phyloP scores from a whole-genome alignment of 306 rosid species.

The Crotalaria pallida region DNA sequence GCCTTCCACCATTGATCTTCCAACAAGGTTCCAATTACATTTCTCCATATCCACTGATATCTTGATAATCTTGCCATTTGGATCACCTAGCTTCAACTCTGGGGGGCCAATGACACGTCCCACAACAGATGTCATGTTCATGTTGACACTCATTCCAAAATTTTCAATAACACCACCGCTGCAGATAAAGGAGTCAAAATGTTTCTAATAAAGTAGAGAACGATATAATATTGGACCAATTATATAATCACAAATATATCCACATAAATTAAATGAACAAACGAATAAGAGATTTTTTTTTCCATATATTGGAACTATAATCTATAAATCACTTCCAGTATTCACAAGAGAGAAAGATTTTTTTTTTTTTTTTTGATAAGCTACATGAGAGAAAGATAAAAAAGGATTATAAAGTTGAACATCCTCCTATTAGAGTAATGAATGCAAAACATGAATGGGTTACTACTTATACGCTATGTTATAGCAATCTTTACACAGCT shows the following conservation, averaged over 20 bases:
- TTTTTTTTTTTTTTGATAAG: too few relatives aligned
- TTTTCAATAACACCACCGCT: slow-evolving; percentile 49
- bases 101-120: slow-evolving; percentile 78
- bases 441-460: not conserved
- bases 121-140: slow-evolving; percentile 42
- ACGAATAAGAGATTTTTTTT: not conserved
- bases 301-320: not conserved
- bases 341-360: not conserved
- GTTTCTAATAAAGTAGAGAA: not conserved
- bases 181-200: slow-evolving; percentile 20
- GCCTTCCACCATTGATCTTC: slow-evolving; percentile 54
- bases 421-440: not conserved
- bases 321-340: not conserved
- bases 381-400: not conserved
- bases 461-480: slow-evolving; percentile 3
- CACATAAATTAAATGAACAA: slow-evolving; percentile 3
- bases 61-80: slow-evolving; percentile 36
- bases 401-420: not conserved
- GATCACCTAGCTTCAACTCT: slow-evolving; percentile 49
- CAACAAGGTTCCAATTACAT: slow-evolving; percentile 69
- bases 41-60: slow-evolving; percentile 48
- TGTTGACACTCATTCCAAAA: slow-evolving; percentile 59
- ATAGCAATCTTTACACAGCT: slow-evolving; percentile 1
- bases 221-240: not conserved
- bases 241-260: not conserved